Conservation (phyloP, 1,139 yeast species). For the Lizanozyma gosingica region DNA sequence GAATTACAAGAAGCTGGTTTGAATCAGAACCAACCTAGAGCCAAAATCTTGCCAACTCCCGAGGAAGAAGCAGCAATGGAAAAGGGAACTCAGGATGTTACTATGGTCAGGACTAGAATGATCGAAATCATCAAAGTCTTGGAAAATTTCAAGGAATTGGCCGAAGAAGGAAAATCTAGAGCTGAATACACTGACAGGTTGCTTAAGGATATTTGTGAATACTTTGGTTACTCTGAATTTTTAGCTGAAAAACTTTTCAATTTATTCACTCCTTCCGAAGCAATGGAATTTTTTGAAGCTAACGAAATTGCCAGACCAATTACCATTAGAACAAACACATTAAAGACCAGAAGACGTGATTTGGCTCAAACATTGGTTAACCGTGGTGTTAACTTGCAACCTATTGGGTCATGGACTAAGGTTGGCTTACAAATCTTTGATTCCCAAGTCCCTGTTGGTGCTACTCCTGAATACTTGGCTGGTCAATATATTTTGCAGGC, state of each 20-base stretch:
- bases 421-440: slow-evolving; percentile 96
- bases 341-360: slow-evolving; percentile 91
- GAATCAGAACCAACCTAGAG: slow-evolving; percentile 58
- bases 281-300: slow-evolving; percentile 96
- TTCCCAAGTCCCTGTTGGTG: slow-evolving; percentile 98
- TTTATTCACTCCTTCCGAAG: slow-evolving; percentile 89
- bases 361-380: slow-evolving; percentile 91
- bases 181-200: slow-evolving; percentile 72
- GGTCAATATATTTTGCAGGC: slow-evolving; percentile 98
- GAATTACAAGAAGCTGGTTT: slow-evolving; percentile 48
- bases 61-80: slow-evolving; percentile 46
- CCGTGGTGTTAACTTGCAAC: slow-evolving; percentile 95
- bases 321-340: slow-evolving; percentile 92
- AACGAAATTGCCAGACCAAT: slow-evolving; percentile 95
- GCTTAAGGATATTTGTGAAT: slow-evolving; percentile 77
- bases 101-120: slow-evolving; percentile 85
- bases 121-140: slow-evolving; percentile 92
- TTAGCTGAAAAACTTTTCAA: slow-evolving; percentile 90
- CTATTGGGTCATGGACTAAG: slow-evolving; percentile 96
- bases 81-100: slow-evolving; percentile 61
- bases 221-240: slow-evolving; percentile 94
- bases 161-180: slow-evolving; percentile 83
- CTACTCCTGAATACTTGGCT: slow-evolving; percentile 96
- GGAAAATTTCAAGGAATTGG: slow-evolving; percentile 77
- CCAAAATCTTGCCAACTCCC: slow-evolving; percentile 54